Evolutionary conservation across 2,329 filamentous ascomycete genomes (phyloP), one percentile per base, ranked within the genome.

Genomic region (Geosmithia morbida): DNA sequence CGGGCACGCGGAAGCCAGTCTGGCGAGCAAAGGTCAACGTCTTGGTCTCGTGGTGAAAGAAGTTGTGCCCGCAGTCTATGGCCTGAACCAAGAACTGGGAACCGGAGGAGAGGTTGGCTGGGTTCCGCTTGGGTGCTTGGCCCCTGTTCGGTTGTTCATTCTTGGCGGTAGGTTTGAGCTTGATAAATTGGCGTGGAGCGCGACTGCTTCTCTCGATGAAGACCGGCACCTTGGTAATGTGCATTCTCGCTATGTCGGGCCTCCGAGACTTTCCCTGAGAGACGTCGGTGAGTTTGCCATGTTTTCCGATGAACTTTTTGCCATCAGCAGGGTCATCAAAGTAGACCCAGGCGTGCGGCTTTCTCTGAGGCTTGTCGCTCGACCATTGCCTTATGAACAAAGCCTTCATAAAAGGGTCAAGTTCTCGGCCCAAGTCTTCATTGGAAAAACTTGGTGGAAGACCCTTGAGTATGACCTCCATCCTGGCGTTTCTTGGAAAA

Each of bases 31-130:
- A 79, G 0, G 60, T 58, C 7, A 77, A 59, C 18, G 5, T 53
- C 51, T 56, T 54, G 5, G 50, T 26, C 1, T 43, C 22, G 0
- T 57, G 47, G 2, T 55, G 46, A 46, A 71, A 77, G 7, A 66
- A 56, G 51, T 71, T 71, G 43, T 72, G 66, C 2, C 76, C 75
- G 47, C 71, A 75, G 7, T 61, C 62, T 29, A 74, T 48, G 2
- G 46, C 37, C 7, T 46, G 33, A 33, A 53, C 26, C 18, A 17
- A 7, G 47, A 47, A 58, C 39, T 5, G 13, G n/a, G 41, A 59
- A 56, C 33, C 33, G 11, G 33, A 37, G 33, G 33, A 37, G 4
- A 26, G 14, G 2, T 54, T 50, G 51, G 49, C 18, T 54, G 51
- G 48, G 11, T 50, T 41, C 7, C 40, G 13, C 29, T n/a, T 16